phyloP scores from a whole-genome alignment of 495 filamentous ascomycete genomes.

The Aspergillus nanangensis region DNA sequence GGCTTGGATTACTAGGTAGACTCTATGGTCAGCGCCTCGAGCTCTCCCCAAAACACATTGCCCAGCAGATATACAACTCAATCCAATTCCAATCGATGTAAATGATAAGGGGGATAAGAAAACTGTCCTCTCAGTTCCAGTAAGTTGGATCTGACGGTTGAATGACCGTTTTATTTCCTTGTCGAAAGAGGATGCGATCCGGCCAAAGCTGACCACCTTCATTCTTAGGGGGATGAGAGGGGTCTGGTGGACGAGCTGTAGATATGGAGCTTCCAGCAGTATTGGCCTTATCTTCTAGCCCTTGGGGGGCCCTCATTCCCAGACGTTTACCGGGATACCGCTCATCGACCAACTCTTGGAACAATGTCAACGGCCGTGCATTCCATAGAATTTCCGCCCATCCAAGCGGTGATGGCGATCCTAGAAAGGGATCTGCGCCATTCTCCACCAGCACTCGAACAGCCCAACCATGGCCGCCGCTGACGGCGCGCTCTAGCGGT shows the following conservation, averaged over 20 bases:
- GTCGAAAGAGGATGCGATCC: background rate
- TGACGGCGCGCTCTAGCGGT: background rate
- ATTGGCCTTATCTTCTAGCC: no score
- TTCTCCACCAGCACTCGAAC: background rate
- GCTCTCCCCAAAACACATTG: background rate
- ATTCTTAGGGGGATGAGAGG: no score
- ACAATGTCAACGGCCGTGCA: background rate
- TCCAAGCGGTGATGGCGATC: background rate
- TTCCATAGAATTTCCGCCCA: background rate
- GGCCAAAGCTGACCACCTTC: background rate
- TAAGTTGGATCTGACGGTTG: background rate
- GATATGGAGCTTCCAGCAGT: no score
- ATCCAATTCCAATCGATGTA: no score
- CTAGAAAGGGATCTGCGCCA: background rate
- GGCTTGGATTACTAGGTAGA: no score
- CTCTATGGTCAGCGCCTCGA: background rate
- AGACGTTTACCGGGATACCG: background rate
- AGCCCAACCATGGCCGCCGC: background rate
- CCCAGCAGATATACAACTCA: background rate
- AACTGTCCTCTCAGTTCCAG: background rate
- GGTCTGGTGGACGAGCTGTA: no score
- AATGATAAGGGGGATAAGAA: no score
- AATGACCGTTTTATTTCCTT: background rate
- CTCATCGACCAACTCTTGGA: background rate
- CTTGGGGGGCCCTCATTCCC: no score